Conservation (phyloP, 495 filamentous ascomycete genomes). For the Letharia lupina region DNA sequence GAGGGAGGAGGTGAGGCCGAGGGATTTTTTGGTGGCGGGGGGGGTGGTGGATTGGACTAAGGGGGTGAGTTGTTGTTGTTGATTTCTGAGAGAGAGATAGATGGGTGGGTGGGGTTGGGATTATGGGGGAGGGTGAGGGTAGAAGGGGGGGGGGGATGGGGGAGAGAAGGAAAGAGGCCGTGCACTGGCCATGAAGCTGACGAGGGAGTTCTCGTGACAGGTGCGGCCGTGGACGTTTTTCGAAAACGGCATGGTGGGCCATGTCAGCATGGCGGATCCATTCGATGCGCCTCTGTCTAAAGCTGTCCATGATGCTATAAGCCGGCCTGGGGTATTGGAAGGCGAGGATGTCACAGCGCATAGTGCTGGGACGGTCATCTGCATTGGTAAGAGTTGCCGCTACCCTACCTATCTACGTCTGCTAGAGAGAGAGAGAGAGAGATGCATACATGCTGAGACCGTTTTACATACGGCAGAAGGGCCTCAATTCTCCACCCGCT, state of each 20-base stretch:
- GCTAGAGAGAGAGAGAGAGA: too few relatives aligned
- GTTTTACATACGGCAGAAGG: conserved; percentile 50
- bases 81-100: background rate
- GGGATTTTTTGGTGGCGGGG: conserved; percentile 92
- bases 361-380: conserved; percentile 69
- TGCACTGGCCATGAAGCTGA: background rate
- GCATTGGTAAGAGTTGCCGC: conserved; percentile 59
- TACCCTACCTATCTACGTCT: too few relatives aligned
- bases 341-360: conserved; percentile 75
- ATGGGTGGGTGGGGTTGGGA: background rate
- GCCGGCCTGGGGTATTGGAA: conserved; percentile 51
- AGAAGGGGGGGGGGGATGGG: background rate
- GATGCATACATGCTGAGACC: too few relatives aligned
- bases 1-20: conserved; percentile 81
- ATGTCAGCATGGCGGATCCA: conserved; percentile 91
- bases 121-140: background rate
- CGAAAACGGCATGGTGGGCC: conserved; percentile 84
- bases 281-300: conserved; percentile 73
- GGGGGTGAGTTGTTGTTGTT: conserved; percentile 40
- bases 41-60: conserved; percentile 98
- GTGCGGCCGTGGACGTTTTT: conserved; percentile 91
- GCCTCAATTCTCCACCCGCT: conserved; percentile 94
- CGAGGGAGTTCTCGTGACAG: background rate
- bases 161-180: background rate
- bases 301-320: conserved; percentile 47